Base-by-base conservation (phyloP, 306 rosid genomes). In the Ochetophila trinervis region DNA sequence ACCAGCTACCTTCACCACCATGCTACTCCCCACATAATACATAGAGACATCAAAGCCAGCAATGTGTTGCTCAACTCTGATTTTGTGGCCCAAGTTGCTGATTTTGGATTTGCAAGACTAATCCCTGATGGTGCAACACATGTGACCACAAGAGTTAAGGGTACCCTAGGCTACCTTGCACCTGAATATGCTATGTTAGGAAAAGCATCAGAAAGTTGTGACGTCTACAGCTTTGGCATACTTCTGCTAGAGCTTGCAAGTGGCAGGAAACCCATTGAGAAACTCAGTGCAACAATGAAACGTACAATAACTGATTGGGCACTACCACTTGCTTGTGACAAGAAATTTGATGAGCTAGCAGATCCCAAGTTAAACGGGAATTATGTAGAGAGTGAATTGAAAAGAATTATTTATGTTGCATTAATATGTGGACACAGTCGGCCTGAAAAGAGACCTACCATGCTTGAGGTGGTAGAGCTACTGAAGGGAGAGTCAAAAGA, bases 111-210 rank as follows among this genome's bases (percentile, higher is more conserved):
- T 42, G 97, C 99, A 6, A 90, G 78, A 83, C 84, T 93, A 78
- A 90, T 93, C 76, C 99, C 99, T 2, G 96, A 93, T 17, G 99
- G 97, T 4, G 97, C 94, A 16, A 90, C 97, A 1, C 97, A 93
- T 69, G 97, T 93, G 74, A 93, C 99, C 8, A 93, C 99, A 17
- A 76, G 94, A 83, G 99, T 93, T 60, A 90, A 89, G 87, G 99
- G 97, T 56, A 93, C 99, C 64, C 97, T 93, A 0, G 99, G 99
- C 66, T 93, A 93, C 79, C 96, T 93, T 17, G 97, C 99, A 21
- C 99, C 99, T 1, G 99, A 93, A 70, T 93, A 93, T 71, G 96
- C 95, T 1, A 90, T 90, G 96, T 68, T 88, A 54, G 99, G 99
- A 58, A 90, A 90, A 77, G 99, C 95, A 57, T 84, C 84, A 0